Conservation (phyloP, 2,329 filamentous ascomycete genomes). For the Niveomyces coronatus region DNA sequence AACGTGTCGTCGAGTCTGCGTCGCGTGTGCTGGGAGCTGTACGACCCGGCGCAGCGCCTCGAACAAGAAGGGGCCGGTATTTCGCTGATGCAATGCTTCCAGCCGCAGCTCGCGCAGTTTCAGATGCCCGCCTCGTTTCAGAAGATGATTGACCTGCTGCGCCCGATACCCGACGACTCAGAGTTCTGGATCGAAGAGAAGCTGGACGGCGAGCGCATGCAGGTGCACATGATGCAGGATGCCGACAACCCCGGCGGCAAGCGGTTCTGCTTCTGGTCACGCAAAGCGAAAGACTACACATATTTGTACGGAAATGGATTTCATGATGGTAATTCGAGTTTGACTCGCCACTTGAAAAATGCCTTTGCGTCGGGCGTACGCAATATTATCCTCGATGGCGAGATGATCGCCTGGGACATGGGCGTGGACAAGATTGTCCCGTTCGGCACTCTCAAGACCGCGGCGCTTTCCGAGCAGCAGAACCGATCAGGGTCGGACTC, state of each 20-base stretch:
- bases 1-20: conserved; percentile 85
- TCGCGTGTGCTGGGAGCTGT: conserved; percentile 89
- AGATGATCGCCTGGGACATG: conserved; percentile 98
- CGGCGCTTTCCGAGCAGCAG: conserved; percentile 68
- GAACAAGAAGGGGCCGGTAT: conserved; percentile 67
- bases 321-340: conserved; percentile 60
- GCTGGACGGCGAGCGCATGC: conserved; percentile 92
- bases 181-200: conserved; percentile 98
- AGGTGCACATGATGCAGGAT: conserved; percentile 82
- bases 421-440: conserved; percentile 72
- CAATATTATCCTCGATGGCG: conserved; percentile 87
- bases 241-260: conserved; percentile 55
- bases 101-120: conserved; percentile 89
- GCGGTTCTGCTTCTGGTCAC: conserved; percentile 81
- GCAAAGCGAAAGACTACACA: conserved; percentile 93
- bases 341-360: conserved; percentile 69
- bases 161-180: conserved; percentile 55
- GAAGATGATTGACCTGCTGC: conserved; percentile 62
- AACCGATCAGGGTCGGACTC: conserved; percentile 44
- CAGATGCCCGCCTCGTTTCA: conserved; percentile 70
- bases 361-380: conserved; percentile 70
- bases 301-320: conserved; percentile 80
- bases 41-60: conserved; percentile 60
- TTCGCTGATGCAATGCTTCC: conserved; percentile 85
- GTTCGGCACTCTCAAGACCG: conserved; percentile 90